Evolutionary conservation across 768 basidiomycete species (phyloP).

Genomic region (Mycena floridula): DNA sequence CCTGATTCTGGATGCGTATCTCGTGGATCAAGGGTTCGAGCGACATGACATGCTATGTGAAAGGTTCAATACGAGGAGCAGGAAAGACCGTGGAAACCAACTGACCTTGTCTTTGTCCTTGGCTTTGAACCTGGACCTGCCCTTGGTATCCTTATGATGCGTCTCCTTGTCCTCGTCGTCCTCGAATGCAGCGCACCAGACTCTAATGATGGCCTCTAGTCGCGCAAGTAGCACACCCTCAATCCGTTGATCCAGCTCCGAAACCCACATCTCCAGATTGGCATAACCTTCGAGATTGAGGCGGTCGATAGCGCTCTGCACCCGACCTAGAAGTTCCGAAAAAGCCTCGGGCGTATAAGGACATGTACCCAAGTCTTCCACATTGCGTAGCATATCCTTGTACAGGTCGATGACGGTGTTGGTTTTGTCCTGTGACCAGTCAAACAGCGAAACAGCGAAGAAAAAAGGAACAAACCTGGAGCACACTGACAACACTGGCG

Average conservation of each 20-base stretch:
- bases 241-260: constrained; percentile 76
- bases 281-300: constrained; percentile 95
- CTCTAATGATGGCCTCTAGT: constrained; percentile 68
- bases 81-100: no score
- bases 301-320: constrained; percentile 88
- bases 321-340: constrained; percentile 62
- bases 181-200: constrained; percentile 88
- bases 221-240: constrained; percentile 75
- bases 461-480: constrained; percentile 52
- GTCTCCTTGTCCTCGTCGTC: constrained; percentile 62
- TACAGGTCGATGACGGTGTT: constrained; percentile 90
- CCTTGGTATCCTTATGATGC: constrained; percentile 32
- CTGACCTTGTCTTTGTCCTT: constrained; percentile 70
- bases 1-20: constrained; percentile 96
- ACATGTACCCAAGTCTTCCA: constrained; percentile 87
- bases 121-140: constrained; percentile 67
- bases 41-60: constrained; percentile 65
- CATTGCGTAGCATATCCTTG: constrained; percentile 74
- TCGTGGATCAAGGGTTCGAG: constrained; percentile 90
- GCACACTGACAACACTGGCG: constrained; percentile 83
- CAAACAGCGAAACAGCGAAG: constrained; percentile 2
- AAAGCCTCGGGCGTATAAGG: constrained; percentile 82
- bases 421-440: constrained; percentile 70
- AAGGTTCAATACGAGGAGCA: constrained; percentile 28
- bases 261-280: constrained; percentile 90